phyloP scores from a whole-genome alignment of 1,284 basidiomycete genomes.

The Moniliella sp. region DNA sequence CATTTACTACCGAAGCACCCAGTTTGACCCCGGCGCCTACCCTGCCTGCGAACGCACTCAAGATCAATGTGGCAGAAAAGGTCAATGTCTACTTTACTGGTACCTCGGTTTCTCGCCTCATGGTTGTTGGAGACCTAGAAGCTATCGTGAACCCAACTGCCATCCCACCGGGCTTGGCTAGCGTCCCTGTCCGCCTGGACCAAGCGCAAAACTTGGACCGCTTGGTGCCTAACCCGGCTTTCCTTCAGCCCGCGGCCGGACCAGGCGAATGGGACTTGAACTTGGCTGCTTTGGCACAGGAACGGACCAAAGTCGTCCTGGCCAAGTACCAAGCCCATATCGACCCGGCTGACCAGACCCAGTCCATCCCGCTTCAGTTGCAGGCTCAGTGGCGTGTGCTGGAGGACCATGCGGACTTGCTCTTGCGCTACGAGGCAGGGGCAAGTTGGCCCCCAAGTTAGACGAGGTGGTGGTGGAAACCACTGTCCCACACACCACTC shows the following conservation, averaged over 20 bases:
- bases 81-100: slow-evolving; percentile 38
- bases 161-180: too few relatives aligned
- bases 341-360: too few relatives aligned
- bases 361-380: too few relatives aligned
- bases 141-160: slow-evolving; percentile 2
- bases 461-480: too few relatives aligned
- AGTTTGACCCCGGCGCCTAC: slow-evolving; percentile 5
- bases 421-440: too few relatives aligned
- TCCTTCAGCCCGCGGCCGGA: slow-evolving; percentile 34
- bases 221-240: slow-evolving; percentile 39
- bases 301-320: too few relatives aligned
- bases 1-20: slow-evolving; percentile 7
- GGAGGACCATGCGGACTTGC: too few relatives aligned
- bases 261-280: slow-evolving; percentile 39
- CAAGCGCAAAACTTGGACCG: slow-evolving; percentile 39
- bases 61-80: slow-evolving; percentile 37
- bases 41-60: slow-evolving; percentile 24
- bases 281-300: slow-evolving; percentile 34
- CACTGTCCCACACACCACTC: too few relatives aligned
- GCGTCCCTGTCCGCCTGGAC: slow-evolving; percentile 33
- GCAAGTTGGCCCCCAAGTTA: too few relatives aligned
- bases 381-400: too few relatives aligned
- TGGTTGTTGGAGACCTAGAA: slow-evolving; percentile 38
- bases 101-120: slow-evolving; percentile 35
- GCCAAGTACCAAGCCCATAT: too few relatives aligned